Conservation (phyloP, 768 basidiomycete genomes). For the Tulasnella sp. region DNA sequence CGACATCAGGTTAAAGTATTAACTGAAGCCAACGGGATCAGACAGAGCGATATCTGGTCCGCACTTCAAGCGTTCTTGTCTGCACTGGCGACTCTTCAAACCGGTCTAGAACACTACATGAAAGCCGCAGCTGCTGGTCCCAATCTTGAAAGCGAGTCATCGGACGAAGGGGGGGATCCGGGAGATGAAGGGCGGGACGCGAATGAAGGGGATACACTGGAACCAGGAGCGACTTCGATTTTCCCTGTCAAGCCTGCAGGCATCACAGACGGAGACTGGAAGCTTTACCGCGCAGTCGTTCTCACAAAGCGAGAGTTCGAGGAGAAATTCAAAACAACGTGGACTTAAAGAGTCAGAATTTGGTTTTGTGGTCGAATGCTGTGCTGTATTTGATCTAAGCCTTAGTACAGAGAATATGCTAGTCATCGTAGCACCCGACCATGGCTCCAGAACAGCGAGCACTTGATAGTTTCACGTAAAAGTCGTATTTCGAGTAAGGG, state of each 20-base stretch:
- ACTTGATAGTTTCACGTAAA: background rate
- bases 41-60: slow-evolving; percentile 63
- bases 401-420: no score
- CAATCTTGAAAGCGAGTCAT: slow-evolving; percentile 34
- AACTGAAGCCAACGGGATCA: slow-evolving; percentile 27
- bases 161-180: slow-evolving; percentile 34
- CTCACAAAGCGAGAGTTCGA: slow-evolving; percentile 50
- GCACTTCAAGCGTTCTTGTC: slow-evolving; percentile 56
- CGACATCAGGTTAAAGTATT: background rate
- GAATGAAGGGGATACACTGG: slow-evolving; percentile 30
- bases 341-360: slow-evolving; percentile 46
- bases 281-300: slow-evolving; percentile 51
- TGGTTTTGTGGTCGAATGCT: no score
- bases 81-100: slow-evolving; percentile 49
- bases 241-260: slow-evolving; percentile 8
- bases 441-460: no score
- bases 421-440: no score
- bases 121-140: slow-evolving; percentile 34
- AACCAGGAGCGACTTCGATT: background rate
- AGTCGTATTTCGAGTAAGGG: background rate
- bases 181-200: slow-evolving; percentile 20
- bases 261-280: slow-evolving; percentile 52
- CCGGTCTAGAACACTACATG: slow-evolving; percentile 51
- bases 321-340: slow-evolving; percentile 59
- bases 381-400: no score